Conservation (phyloP, 2,329 filamentous ascomycete species). For the Akanthomyces lecanii region DNA sequence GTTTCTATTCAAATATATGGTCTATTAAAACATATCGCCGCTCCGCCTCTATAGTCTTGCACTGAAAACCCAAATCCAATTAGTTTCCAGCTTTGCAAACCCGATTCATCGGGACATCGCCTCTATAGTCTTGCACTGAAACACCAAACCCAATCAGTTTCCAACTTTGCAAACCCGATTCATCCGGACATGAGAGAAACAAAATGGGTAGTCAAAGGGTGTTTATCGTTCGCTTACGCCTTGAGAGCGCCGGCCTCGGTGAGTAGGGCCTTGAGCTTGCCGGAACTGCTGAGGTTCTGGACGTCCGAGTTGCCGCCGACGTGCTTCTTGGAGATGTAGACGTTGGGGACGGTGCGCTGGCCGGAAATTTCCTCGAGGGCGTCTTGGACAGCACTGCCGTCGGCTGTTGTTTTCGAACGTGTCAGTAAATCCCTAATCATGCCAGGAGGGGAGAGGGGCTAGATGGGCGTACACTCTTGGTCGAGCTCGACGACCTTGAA, state of each 20-base stretch:
- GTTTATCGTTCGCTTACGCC: conserved; percentile 31
- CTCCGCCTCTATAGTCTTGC: neutral
- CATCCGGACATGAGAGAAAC: conserved; percentile 1
- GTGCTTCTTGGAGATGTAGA: conserved; percentile 86
- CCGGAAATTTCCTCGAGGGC: conserved; percentile 74
- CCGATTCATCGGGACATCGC: neutral
- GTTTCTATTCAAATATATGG: neutral
- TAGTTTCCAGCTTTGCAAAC: conserved; percentile 9
- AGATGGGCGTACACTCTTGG: conserved; percentile 63
- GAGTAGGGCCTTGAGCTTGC: conserved; percentile 39
- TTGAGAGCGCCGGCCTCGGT: conserved; percentile 39
- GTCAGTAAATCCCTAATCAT: conserved; percentile 21
- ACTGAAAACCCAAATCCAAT: neutral
- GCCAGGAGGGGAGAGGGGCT: neutral
- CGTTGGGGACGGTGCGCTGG: conserved; percentile 91
- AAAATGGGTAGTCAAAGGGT: conserved; percentile 13
- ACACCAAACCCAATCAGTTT: conserved; percentile 5
- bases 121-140: conserved; percentile 9
- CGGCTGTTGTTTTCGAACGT: conserved; percentile 50
- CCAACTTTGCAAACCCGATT: conserved; percentile 1
- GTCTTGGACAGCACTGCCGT: conserved; percentile 77
- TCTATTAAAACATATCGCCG: neutral
- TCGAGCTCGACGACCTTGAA: conserved; percentile 79
- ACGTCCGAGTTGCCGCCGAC: conserved; percentile 96
- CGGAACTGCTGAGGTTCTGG: conserved; percentile 49